Conservation (phyloP, 1,139 yeast genomes). For the Taphrina deformans region DNA sequence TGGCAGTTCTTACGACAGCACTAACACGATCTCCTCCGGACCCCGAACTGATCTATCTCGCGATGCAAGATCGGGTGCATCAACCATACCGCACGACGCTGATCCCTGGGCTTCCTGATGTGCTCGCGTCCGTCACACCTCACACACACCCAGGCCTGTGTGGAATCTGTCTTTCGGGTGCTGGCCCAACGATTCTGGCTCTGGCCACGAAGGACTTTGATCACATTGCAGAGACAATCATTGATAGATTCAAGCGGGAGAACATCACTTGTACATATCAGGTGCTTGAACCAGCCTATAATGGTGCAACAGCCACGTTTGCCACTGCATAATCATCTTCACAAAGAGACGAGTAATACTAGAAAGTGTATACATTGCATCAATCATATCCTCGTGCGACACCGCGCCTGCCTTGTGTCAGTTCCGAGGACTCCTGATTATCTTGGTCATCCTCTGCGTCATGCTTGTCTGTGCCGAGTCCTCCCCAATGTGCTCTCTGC, state of each 20-base stretch:
- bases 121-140: constrained; percentile 79
- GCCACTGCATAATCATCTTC: background rate
- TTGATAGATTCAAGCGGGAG: constrained; percentile 65
- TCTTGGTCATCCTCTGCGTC: constrained; percentile 43
- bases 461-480: constrained; percentile 87
- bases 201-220: constrained; percentile 88
- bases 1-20: constrained; percentile 77
- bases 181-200: constrained; percentile 95
- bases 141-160: constrained; percentile 76
- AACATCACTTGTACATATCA: constrained; percentile 77
- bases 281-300: constrained; percentile 78
- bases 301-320: constrained; percentile 60
- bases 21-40: constrained; percentile 80
- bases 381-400: constrained; percentile 22
- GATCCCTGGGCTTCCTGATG: constrained; percentile 86
- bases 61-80: constrained; percentile 95
- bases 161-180: constrained; percentile 95
- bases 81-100: constrained; percentile 79
- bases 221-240: constrained; percentile 73
- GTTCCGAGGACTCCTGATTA: constrained; percentile 42
- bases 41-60: constrained; percentile 77
- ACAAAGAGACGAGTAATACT: background rate
- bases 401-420: constrained; percentile 28
- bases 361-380: background rate
- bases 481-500: constrained; percentile 72